Conservation (phyloP, 176 grass and related monocot genomes). For the Juncus effusus region DNA sequence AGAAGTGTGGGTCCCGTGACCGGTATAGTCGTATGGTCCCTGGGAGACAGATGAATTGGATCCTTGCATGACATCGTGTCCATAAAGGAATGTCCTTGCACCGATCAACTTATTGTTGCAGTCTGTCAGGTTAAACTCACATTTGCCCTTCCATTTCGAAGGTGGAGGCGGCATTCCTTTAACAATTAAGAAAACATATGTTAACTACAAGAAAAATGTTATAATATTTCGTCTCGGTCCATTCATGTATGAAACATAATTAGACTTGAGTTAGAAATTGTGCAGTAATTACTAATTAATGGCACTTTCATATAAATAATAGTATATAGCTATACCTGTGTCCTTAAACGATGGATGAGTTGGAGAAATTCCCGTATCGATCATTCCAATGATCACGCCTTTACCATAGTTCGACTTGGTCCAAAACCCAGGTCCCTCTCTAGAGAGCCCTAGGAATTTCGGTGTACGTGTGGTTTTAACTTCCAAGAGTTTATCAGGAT, state of each 20-base stretch:
- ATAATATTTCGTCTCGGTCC: no score
- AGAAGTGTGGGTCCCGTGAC: conserved; percentile 65
- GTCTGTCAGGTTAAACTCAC: conserved; percentile 42
- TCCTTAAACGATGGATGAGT: conserved; percentile 66
- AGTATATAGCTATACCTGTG: neutral
- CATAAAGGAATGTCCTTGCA: conserved; percentile 45
- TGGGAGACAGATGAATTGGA: conserved; percentile 10
- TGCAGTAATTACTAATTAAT: no score
- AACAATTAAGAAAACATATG: no score
- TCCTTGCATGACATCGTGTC: conserved; percentile 26
- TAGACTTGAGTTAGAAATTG: no score
- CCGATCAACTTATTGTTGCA: conserved; percentile 82
- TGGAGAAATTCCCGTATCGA: conserved; percentile 57
- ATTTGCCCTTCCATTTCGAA: conserved; percentile 51
- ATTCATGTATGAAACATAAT: no score
- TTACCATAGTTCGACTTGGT: conserved; percentile 40
- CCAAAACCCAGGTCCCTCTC: conserved; percentile 42
- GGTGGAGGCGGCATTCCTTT: conserved; percentile 47
- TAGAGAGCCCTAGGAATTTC: conserved; percentile 48
- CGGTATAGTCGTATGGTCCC: conserved; percentile 49
- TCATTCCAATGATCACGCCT: conserved; percentile 51
- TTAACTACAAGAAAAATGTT: no score
- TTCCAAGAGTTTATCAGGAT: conserved; percentile 41
- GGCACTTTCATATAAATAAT: no score
- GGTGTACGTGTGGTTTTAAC: conserved; percentile 64